These are phyloP conservation scores for Candida sanyaensis DNA, from an alignment of 1,139 yeast species.

Conservation along the genomic window DNA sequence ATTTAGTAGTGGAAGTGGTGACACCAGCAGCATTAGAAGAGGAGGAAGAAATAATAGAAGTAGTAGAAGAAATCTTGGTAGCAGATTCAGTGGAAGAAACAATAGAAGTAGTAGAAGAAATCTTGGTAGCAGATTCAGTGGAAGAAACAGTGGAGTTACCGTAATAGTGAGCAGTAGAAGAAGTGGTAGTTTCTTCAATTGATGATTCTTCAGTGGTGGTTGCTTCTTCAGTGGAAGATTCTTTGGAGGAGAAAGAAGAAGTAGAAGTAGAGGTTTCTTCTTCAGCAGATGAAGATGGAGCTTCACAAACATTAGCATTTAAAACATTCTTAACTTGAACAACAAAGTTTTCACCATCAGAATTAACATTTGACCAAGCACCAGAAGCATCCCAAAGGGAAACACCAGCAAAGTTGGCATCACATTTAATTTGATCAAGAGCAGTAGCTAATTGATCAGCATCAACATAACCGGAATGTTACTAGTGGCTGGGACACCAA, in stretches of 20 bases:
- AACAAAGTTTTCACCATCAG: constrained; percentile 14
- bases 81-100: background rate
- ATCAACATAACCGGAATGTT: constrained; percentile 14
- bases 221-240: constrained; percentile 3
- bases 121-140: background rate
- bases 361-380: constrained; percentile 57
- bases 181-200: constrained; percentile 8
- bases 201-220: constrained; percentile 8
- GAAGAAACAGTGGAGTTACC: constrained; percentile 5
- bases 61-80: background rate
- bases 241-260: background rate
- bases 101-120: too few species aligned
- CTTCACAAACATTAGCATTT: constrained; percentile 13
- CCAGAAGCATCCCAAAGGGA: constrained; percentile 93
- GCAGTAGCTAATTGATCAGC: constrained; percentile 12
- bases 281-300: constrained; percentile 13
- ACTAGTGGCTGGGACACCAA: constrained; percentile 16
- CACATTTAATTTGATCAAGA: constrained; percentile 39
- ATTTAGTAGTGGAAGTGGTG: constrained; percentile 8
- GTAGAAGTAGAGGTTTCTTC: background rate
- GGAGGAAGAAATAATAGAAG: background rate
- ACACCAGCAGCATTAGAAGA: constrained; percentile 4
- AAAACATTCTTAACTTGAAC: constrained; percentile 16
- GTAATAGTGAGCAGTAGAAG: constrained; percentile 4
- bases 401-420: constrained; percentile 73